A percentile compares a stretch with the other conserved stretches of the same genome.
Conservation (phyloP, 2,329 filamentous ascomycete genomes). For the Paracorniculantispora psalliotae region DNA sequence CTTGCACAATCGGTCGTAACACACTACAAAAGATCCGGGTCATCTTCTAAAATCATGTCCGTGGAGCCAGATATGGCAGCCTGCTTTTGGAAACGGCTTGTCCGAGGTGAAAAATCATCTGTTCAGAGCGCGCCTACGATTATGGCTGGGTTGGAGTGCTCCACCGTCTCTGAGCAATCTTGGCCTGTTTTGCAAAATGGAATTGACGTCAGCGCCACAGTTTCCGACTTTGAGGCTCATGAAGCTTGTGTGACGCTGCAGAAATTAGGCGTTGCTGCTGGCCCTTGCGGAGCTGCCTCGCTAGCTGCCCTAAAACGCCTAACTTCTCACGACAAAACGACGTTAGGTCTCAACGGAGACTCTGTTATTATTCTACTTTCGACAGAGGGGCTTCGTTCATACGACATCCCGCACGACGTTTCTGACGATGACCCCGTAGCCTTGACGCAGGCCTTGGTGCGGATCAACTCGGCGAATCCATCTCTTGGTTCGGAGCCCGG, state of each 20-base stretch:
- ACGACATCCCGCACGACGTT: constrained; percentile 34
- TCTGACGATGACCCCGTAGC: constrained; percentile 35
- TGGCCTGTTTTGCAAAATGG: constrained; percentile 56
- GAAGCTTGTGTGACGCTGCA: constrained; percentile 50
- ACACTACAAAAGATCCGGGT: constrained; percentile 52
- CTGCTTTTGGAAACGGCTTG: constrained; percentile 51
- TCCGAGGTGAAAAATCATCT: constrained; percentile 40
- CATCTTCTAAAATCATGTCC: constrained; percentile 43
- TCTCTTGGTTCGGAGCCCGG: constrained; percentile 36
- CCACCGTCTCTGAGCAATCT: constrained; percentile 59
- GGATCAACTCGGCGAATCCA: constrained; percentile 46
- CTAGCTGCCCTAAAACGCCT: constrained; percentile 53
- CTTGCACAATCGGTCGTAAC: constrained; percentile 64
- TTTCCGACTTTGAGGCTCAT: constrained; percentile 61
- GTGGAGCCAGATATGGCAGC: constrained; percentile 66
- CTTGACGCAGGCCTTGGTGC: constrained; percentile 40
- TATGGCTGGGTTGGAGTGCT: constrained; percentile 71
- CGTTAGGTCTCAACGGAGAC: constrained; percentile 36
- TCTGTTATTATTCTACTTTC: constrained; percentile 60
- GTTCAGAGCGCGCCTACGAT: constrained; percentile 58
- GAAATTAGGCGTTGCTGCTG: constrained; percentile 41
- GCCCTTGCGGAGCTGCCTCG: constrained; percentile 59
- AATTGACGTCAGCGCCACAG: constrained; percentile 55
- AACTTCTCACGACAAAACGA: constrained; percentile 27
- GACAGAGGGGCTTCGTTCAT: constrained; percentile 44